Evolutionary conservation across 192 early-diverging fungal genomes (phyloP), one percentile per base, ranked within the genome.

Genomic region (Coemansia sp.): DNA sequence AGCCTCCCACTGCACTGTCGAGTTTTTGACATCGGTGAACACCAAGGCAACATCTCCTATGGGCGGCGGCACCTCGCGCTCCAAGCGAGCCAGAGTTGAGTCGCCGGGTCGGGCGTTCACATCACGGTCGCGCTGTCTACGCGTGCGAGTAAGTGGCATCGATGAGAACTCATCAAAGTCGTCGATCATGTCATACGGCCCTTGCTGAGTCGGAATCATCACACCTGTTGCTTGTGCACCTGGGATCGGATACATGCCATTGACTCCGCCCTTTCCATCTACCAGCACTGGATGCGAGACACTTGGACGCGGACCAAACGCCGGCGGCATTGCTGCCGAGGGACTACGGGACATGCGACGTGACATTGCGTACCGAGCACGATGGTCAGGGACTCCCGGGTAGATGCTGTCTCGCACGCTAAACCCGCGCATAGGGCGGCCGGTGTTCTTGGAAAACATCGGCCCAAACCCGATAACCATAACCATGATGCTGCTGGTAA

Each of bases 11-110:
- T 94, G 75, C 3, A 87, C 83, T 0, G 94, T 96, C 27, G 94
- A 96, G 76, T 92, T 93, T 52, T 94, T 94, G 76, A 96, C 93
- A 72, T 96, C 94, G 0, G 94, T 96, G 62, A 96, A 96, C 9
- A 94, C 92, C 56, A 96, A 76, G 0, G 90, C 92, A 35, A 96
- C 83, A 63, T 91, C 85, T 29, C 92, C 91, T 0, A 85, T 82
- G 2, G 94, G 94, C 32, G 93, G 93, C 21, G 87, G 82, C 38
- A 96, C 90, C 65, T 95, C 93, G 51, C 86, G 81, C 37, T 88
- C 86, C 8, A 90, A 65, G 2, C 88, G 73, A 2, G 86, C 86
- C 53, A 89, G 75, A 5, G 80, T 87, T 60, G 84, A 84, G 51
- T 83, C 83, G 38, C 67, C 76, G 3, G 82, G 75, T 3, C 71